Percentiles rank a stretch among this genome's conserved stretches.
phyloP scores from a whole-genome alignment of 768 basidiomycete genomes.

The Cyclocybe aegerita region DNA sequence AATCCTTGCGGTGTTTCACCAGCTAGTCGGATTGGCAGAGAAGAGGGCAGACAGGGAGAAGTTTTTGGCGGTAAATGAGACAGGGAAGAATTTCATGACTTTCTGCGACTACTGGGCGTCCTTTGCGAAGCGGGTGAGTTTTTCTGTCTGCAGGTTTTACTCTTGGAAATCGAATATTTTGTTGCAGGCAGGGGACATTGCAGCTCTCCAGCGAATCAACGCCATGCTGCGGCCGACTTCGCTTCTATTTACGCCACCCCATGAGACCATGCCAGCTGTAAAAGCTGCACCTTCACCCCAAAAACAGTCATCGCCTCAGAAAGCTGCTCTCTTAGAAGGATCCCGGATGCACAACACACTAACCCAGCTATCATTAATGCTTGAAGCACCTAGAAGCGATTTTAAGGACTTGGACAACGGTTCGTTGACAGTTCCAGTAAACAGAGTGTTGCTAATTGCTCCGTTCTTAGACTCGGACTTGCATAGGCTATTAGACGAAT shows the following conservation, averaged over 20 bases:
- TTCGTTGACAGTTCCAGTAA: not conserved
- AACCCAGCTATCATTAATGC: conserved; percentile 39
- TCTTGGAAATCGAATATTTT: not conserved
- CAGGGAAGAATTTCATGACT: conserved; percentile 52
- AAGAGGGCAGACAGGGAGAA: conserved; percentile 27
- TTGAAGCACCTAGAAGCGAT: conserved; percentile 8
- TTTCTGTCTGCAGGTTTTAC: not conserved
- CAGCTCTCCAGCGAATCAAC: conserved; percentile 46
- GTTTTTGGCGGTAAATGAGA: conserved; percentile 34
- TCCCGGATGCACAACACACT: conserved; percentile 36
- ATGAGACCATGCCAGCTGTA: not conserved
- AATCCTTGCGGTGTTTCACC: conserved; percentile 43
- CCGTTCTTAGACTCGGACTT: not conserved
- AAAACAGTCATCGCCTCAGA: conserved; percentile 6
- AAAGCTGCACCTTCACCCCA: not conserved
- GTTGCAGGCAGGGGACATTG: conserved; percentile 46
- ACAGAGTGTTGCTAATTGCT: conserved; percentile 1
- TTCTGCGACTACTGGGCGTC: conserved; percentile 75
- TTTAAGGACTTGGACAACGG: too few species aligned
- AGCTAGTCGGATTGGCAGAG: conserved; percentile 42
- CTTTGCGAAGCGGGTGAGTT: conserved; percentile 61
- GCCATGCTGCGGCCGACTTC: conserved; percentile 32
- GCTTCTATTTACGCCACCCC: conserved; percentile 11
- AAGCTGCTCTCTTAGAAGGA: conserved; percentile 29
- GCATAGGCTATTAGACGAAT: conserved; percentile 4